Percentiles rank a stretch among this genome's conserved stretches.
These are phyloP conservation scores for Ceratobasidium sp. DNA, from an alignment of 1,284 basidiomycete species.

Conservation along the genomic window DNA sequence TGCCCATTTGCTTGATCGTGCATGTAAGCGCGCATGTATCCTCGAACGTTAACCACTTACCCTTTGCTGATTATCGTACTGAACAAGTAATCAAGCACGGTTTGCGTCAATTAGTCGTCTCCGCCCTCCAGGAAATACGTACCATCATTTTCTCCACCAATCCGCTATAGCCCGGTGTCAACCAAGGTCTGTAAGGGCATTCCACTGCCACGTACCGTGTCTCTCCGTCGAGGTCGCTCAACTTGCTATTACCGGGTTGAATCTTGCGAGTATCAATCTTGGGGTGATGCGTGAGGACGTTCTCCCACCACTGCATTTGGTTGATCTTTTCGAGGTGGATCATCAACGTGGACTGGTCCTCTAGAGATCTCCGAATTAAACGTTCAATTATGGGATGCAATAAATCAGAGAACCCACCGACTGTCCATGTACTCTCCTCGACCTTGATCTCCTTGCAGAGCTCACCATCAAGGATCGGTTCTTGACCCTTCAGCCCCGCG, in stretches of 20 bases:
- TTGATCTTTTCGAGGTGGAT: slow-evolving; percentile 90
- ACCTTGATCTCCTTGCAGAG: slow-evolving; percentile 92
- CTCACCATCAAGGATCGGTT: slow-evolving; percentile 87
- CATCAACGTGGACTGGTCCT: slow-evolving; percentile 75
- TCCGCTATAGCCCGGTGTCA: slow-evolving; percentile 61
- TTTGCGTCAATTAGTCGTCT: slow-evolving; percentile 14
- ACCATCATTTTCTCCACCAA: slow-evolving; percentile 99
- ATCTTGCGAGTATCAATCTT: slow-evolving; percentile 98
- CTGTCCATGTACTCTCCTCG: slow-evolving; percentile 97
- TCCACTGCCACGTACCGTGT: slow-evolving; percentile 65
- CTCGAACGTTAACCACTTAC: slow-evolving; percentile 53
- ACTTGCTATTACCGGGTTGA: slow-evolving; percentile 91
- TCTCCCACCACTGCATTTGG: slow-evolving; percentile 95
- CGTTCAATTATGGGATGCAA: background rate
- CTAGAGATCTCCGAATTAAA: slow-evolving; percentile 54
- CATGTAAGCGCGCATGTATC: slow-evolving; percentile 19
- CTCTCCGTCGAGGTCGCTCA: slow-evolving; percentile 94
- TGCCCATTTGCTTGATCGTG: slow-evolving; percentile 82
- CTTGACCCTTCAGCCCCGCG: slow-evolving; percentile 84
- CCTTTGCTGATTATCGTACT: slow-evolving; percentile 99
- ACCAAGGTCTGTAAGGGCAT: background rate
- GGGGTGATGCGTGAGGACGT: slow-evolving; percentile 92
- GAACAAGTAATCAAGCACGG: slow-evolving; percentile 36
- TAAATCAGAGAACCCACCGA: slow-evolving; percentile 64
- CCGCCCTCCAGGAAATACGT: slow-evolving; percentile 50